A percentile compares a stretch with the other conserved stretches of the same genome.
Evolutionary conservation across 2,329 filamentous ascomycete genomes (phyloP).

Genomic region (Ramichloridium luteum): DNA sequence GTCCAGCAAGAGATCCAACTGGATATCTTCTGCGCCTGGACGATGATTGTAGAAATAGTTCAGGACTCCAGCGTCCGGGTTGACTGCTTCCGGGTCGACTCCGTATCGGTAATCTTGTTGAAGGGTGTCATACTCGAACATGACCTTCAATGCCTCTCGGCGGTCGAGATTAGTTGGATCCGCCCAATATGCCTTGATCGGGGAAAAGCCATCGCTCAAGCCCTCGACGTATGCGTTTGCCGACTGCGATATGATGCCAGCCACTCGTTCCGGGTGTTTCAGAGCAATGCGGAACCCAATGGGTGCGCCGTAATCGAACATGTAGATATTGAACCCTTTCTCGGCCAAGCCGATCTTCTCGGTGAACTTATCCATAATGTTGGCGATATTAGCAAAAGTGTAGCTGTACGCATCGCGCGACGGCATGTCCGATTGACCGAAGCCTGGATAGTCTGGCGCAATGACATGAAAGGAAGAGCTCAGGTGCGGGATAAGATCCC

Average conservation of each 20-base stretch:
- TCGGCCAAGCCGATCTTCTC: slow-evolving; percentile 36
- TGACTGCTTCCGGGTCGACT: slow-evolving; percentile 23
- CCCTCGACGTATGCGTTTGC: slow-evolving; percentile 50
- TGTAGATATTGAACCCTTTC: slow-evolving; percentile 42
- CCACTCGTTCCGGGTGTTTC: slow-evolving; percentile 34
- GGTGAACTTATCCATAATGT: slow-evolving; percentile 38
- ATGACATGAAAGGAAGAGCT: slow-evolving; percentile 33
- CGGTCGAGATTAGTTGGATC: slow-evolving; percentile 30
- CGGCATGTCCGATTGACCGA: slow-evolving; percentile 42
- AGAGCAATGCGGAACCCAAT: slow-evolving; percentile 43
- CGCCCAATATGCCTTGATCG: no score
- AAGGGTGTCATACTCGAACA: slow-evolving; percentile 25
- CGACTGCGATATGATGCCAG: slow-evolving; percentile 46
- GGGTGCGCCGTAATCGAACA: slow-evolving; percentile 53
- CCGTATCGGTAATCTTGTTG: slow-evolving; percentile 28
- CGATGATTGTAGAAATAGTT: slow-evolving; percentile 31
- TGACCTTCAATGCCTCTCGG: slow-evolving; percentile 23
- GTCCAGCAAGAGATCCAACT: slow-evolving; percentile 46
- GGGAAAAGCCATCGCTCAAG: slow-evolving; percentile 36
- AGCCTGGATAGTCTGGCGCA: slow-evolving; percentile 49
- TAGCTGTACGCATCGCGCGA: slow-evolving; percentile 39
- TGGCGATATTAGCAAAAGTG: slow-evolving; percentile 42
- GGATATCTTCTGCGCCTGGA: slow-evolving; percentile 40
- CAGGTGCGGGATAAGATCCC: slow-evolving; percentile 35
- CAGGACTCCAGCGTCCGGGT: slow-evolving; percentile 37